A percentile compares a stretch with the other conserved stretches of the same genome.
These are phyloP conservation scores for Verticillium nubilum DNA, from an alignment of 2,329 filamentous ascomycete species.

Conservation along the genomic window DNA sequence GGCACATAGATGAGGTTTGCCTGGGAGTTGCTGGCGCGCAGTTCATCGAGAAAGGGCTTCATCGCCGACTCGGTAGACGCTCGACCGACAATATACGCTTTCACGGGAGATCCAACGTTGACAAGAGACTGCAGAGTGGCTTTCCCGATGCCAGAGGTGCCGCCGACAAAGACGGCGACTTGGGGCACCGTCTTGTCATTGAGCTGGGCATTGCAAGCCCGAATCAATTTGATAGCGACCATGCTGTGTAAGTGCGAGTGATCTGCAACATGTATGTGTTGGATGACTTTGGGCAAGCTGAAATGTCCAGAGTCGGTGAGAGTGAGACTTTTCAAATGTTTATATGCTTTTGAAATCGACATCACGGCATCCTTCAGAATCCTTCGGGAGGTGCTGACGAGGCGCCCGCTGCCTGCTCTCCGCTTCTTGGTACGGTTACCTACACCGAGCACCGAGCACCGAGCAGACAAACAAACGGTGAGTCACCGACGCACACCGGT, in stretches of 20 bases:
- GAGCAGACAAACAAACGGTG: not conserved
- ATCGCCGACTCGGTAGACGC: constrained; percentile 23
- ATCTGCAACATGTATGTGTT: not conserved
- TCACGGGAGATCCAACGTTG: constrained; percentile 23
- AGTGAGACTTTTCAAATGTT: no score
- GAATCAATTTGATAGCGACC: constrained; percentile 29
- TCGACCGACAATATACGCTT: constrained; percentile 38
- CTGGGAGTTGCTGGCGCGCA: constrained; percentile 27
- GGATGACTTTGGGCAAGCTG: no score
- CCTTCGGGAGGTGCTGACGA: no score
- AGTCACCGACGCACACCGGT: not conserved
- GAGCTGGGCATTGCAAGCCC: constrained; percentile 32
- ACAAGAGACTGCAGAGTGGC: constrained; percentile 30
- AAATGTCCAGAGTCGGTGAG: no score
- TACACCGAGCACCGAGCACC: not conserved
- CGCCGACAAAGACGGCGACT: constrained; percentile 37
- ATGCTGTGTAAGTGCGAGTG: constrained; percentile 13
- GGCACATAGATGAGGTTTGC: constrained; percentile 36
- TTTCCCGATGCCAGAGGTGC: constrained; percentile 40
- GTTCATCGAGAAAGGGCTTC: constrained; percentile 26
- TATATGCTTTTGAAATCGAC: no score
- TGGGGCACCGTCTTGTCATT: constrained; percentile 27
- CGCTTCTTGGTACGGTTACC: no score
- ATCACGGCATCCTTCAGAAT: no score
- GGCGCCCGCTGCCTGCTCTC: no score